Evolutionary conservation across 2,329 filamentous ascomycete species (phyloP), one percentile per base, ranked within the genome.

Genomic region (Pseudogymnoascus sp.): DNA sequence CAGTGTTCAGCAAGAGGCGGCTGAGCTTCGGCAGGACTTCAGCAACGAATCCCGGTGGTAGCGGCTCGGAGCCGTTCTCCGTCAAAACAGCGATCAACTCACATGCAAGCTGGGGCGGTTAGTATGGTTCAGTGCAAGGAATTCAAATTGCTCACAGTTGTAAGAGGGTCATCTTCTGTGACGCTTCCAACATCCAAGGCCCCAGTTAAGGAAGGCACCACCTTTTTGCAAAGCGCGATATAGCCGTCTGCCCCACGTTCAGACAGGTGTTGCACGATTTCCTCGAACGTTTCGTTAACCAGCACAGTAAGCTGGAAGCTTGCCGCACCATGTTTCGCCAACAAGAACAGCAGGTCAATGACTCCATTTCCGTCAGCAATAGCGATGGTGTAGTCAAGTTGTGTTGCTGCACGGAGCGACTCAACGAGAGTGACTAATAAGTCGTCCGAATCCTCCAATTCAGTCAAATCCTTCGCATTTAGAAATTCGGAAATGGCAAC

Each of bases 241-340:
- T 93, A 99, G 0, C 85, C 82, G 7, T 89, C 84, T 5, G 81
- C 76, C 21, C 85, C 84, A 64, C 78, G 76, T 11, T 86, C 84
- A 1, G 88, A 78, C 63, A 96, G 82, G 1, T 79, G 81, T 59
- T 82, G 79, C 5, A 92, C 88, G 62, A 97, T 86, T 44, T 94
- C 90, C 73, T 97, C 93, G 70, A 99, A 96, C 0, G 90, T 87
- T 74, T 99, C 94, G 36, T 85, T 88, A 24, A 97, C 88, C 59
- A 97, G 79, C 77, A 92, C 87, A 0, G 88, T 91, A 54, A 97
- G 84, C 73, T 97, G 92, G 77, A 95, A 96, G 75, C 96, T 97
- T 64, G 83, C 85, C 0, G 93, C 90, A 29, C 92, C 92, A 70
- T 92, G 86, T 72, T 91, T 94, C 21, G 92, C 93, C 63, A 97